Conservation (phyloP, 805 yeast species). For the Myxozyma kluyveri region DNA sequence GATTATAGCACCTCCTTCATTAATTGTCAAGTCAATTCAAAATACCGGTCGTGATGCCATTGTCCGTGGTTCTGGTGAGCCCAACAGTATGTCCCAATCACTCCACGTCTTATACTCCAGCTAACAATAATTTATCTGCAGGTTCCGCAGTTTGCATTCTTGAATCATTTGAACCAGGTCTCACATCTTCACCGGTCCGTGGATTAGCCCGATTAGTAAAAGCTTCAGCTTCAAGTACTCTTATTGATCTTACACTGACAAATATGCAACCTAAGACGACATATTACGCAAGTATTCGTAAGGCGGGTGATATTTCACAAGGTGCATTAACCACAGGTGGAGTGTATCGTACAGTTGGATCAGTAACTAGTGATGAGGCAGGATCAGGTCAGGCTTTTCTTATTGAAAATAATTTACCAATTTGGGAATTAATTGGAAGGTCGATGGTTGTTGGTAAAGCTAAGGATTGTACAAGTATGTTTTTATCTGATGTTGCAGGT, state of each 20-base stretch:
- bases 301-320: constrained; percentile 70
- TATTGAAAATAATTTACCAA: constrained; percentile 22
- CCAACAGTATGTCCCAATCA: constrained; percentile 44
- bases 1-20: constrained; percentile 69
- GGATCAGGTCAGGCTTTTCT: constrained; percentile 28
- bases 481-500: constrained; percentile 50
- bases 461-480: constrained; percentile 35
- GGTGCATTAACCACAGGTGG: constrained; percentile 70
- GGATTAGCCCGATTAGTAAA: constrained; percentile 86
- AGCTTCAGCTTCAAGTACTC: constrained; percentile 50
- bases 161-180: constrained; percentile 61
- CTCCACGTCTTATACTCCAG: neutral
- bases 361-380: constrained; percentile 31
- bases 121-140: neutral
- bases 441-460: constrained; percentile 50
- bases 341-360: constrained; percentile 46
- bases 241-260: constrained; percentile 75
- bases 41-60: constrained; percentile 82
- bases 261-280: constrained; percentile 60
- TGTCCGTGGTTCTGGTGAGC: constrained; percentile 83
- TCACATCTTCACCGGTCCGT: constrained; percentile 58
- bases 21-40: constrained; percentile 65
- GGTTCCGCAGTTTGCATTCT: constrained; percentile 84
- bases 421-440: constrained; percentile 30
- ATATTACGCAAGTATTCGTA: constrained; percentile 67